These are phyloP conservation scores for Metarhizium humberi DNA, from an alignment of 2,329 filamentous ascomycete species.

Conservation along the genomic window DNA sequence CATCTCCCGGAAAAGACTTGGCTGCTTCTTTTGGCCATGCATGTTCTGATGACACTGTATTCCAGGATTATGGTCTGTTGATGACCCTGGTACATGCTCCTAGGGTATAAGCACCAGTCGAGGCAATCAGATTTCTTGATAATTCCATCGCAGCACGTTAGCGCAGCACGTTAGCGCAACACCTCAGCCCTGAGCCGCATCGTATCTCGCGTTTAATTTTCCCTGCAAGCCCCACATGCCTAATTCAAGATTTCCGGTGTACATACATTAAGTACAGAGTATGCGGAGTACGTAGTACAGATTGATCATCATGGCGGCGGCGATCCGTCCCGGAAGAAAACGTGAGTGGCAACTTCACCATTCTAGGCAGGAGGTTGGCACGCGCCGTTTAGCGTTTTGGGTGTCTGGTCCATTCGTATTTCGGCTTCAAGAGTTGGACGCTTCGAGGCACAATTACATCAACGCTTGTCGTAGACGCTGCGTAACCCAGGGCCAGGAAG, in stretches of 20 bases:
- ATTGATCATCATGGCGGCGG: background rate
- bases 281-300: no score
- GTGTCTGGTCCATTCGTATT: background rate
- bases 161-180: no score
- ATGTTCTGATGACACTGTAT: no score
- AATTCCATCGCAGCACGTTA: no score
- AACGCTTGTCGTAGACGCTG: background rate
- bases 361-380: no score
- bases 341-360: background rate
- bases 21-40: background rate
- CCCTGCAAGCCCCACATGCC: background rate
- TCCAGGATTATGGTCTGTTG: no score
- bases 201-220: slow-evolving; percentile 10
- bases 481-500: background rate
- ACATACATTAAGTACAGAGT: no score
- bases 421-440: background rate
- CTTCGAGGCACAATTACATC: background rate
- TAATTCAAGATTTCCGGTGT: background rate
- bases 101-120: no score
- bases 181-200: background rate
- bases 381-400: background rate
- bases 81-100: no score
- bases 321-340: background rate
- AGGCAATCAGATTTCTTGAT: no score
- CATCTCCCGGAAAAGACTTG: background rate